Percentiles rank a stretch among this genome's conserved stretches.
Conservation (phyloP, 2,329 filamentous ascomycete species). For the Metarhizium robertsii region DNA sequence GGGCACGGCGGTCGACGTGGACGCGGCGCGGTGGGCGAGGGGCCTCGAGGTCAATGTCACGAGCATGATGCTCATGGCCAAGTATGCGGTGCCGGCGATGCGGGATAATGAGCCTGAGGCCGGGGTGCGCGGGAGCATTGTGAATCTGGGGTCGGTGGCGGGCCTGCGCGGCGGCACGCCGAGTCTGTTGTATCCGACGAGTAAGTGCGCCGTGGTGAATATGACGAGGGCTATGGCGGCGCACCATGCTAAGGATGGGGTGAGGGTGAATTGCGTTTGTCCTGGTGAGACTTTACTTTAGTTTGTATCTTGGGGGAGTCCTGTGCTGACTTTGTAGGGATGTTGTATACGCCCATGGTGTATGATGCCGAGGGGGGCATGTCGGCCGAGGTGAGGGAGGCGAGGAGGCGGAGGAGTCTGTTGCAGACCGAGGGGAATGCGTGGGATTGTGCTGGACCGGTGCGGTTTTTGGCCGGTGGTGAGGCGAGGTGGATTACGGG, state of each 20-base stretch:
- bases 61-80: too few relatives aligned
- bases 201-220: slow-evolving; percentile 38
- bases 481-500: slow-evolving; percentile 36
- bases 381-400: slow-evolving; percentile 25
- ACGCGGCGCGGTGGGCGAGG: too few relatives aligned
- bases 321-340: too few relatives aligned
- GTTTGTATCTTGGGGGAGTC: too few relatives aligned
- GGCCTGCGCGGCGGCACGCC: slow-evolving; percentile 39
- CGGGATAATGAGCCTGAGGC: too few relatives aligned
- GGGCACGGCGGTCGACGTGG: too few relatives aligned
- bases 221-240: slow-evolving; percentile 44
- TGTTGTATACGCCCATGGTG: too few relatives aligned
- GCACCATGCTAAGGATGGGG: slow-evolving; percentile 34
- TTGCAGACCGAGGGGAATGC: slow-evolving; percentile 32
- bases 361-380: too few relatives aligned
- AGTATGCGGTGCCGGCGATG: too few relatives aligned
- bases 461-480: slow-evolving; percentile 29
- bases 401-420: slow-evolving; percentile 27
- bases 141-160: slow-evolving; percentile 35
- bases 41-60: too few relatives aligned
- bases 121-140: too few relatives aligned
- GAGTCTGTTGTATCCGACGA: slow-evolving; percentile 35
- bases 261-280: slow-evolving; percentile 41
- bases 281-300: slow-evolving; percentile 7
- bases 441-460: slow-evolving; percentile 32